A percentile compares a stretch with the other conserved stretches of the same genome.
Evolutionary conservation across 139 green algal species (phyloP).

Genomic region (Deuterostichococcus epilithicus): DNA sequence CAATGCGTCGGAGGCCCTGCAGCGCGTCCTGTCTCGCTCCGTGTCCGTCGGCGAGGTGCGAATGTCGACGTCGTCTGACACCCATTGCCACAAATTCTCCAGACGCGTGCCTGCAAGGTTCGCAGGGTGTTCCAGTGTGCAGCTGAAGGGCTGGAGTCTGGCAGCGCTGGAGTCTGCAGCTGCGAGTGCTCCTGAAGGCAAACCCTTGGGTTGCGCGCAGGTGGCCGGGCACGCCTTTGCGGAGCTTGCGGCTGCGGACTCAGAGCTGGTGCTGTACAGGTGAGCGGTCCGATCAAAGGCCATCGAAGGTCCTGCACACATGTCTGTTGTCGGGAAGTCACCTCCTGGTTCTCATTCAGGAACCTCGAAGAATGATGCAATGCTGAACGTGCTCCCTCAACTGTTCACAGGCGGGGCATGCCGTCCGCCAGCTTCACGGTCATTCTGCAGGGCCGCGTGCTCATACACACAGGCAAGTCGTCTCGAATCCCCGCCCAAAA

Average conservation of each 20-base stretch:
- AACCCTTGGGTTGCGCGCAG: too few species aligned
- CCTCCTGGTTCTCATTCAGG: too few species aligned
- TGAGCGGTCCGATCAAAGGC: neutral
- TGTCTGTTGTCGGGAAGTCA: too few species aligned
- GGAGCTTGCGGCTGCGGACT: neutral
- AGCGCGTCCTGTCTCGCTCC: neutral
- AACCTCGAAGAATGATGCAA: neutral
- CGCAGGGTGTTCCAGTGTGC: too few species aligned
- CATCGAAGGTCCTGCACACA: neutral
- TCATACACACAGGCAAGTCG: constrained; percentile 31
- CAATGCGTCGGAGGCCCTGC: neutral
- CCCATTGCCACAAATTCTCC: too few species aligned
- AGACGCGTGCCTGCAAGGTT: too few species aligned
- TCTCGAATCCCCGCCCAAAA: too few species aligned
- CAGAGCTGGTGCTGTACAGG: constrained; percentile 13
- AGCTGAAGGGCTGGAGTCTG: too few species aligned
- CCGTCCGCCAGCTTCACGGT: constrained; percentile 36
- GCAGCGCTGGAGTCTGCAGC: too few species aligned
- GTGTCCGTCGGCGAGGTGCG: neutral
- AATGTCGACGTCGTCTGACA: too few species aligned
- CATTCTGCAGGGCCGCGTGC: constrained; percentile 38
- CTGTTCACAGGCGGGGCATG: constrained; percentile 11
- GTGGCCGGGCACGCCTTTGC: neutral
- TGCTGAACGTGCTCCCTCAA: neutral
- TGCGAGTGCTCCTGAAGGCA: neutral